phyloP scores from a whole-genome alignment of 257 asterid species.

The Lithospermum erythrorhizon region DNA sequence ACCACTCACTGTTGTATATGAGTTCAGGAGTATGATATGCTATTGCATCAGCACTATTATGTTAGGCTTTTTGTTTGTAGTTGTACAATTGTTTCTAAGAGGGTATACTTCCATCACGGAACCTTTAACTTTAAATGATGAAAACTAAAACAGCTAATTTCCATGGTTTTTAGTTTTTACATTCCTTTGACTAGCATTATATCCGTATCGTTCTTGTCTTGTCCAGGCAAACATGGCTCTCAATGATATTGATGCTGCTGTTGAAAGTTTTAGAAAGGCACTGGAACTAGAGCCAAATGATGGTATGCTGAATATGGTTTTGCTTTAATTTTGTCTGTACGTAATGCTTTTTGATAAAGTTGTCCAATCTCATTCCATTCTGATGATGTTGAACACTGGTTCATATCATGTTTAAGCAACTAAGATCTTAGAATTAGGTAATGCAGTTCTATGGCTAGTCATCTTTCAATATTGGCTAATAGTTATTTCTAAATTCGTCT shows the following conservation, averaged over 20 bases:
- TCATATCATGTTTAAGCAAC: neutral
- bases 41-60: neutral
- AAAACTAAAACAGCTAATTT: neutral
- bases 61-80: neutral
- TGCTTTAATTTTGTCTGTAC: neutral
- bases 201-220: neutral
- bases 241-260: slow-evolving; percentile 84
- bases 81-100: no score
- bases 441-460: neutral
- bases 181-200: neutral
- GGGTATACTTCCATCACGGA: no score
- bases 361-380: neutral
- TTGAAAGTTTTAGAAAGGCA: slow-evolving; percentile 80
- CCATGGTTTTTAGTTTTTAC: neutral
- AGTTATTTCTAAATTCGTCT: neutral
- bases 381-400: neutral
- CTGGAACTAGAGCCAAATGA: slow-evolving; percentile 88
- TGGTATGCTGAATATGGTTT: slow-evolving; percentile 35
- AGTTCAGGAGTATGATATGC: neutral
- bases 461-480: no score
- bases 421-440: neutral
- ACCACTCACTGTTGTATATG: neutral
- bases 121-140: no score
- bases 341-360: no score
- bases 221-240: slow-evolving; percentile 85